Evolutionary conservation across 2,329 filamentous ascomycete genomes (phyloP).

Genomic region (Colletotrichum paranaense): DNA sequence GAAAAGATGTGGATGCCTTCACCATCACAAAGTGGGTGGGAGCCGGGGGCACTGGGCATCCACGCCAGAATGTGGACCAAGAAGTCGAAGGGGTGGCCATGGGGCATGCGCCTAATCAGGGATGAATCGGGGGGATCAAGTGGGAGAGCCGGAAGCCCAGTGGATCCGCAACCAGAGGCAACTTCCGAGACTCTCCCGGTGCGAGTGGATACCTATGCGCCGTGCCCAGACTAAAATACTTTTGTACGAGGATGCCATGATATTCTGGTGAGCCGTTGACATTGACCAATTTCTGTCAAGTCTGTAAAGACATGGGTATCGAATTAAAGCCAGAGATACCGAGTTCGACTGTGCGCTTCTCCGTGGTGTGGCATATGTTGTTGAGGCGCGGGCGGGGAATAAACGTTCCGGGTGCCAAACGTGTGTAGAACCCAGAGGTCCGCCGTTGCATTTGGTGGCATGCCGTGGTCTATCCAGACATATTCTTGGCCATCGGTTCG

Average conservation of each 20-base stretch:
- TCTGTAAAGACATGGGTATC: not conserved
- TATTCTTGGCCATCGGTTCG: not conserved
- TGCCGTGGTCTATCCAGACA: not conserved
- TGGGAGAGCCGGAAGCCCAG: slow-evolving; percentile 16
- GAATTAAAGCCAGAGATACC: not conserved
- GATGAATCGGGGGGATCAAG: slow-evolving; percentile 18
- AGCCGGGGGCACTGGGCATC: not conserved
- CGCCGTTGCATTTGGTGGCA: not conserved
- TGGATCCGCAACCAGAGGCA: slow-evolving; percentile 1
- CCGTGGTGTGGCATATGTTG: not conserved
- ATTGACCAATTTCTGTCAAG: not conserved
- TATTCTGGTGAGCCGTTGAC: slow-evolving; percentile 1
- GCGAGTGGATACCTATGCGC: not conserved
- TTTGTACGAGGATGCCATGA: not conserved
- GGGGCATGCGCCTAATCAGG: slow-evolving; percentile 15
- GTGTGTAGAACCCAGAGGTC: not conserved
- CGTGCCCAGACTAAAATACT: not conserved
- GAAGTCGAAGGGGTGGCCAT: slow-evolving; percentile 1
- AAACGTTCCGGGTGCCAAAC: not conserved
- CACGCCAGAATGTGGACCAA: not conserved
- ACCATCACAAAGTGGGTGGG: not conserved
- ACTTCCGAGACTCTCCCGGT: slow-evolving; percentile 27
- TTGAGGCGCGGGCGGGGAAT: not conserved
- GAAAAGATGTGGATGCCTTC: slow-evolving; percentile 3
- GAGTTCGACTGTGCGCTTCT: not conserved